phyloP scores from a whole-genome alignment of 2,329 filamentous ascomycete genomes.

The Colletotrichum theobromicola region DNA sequence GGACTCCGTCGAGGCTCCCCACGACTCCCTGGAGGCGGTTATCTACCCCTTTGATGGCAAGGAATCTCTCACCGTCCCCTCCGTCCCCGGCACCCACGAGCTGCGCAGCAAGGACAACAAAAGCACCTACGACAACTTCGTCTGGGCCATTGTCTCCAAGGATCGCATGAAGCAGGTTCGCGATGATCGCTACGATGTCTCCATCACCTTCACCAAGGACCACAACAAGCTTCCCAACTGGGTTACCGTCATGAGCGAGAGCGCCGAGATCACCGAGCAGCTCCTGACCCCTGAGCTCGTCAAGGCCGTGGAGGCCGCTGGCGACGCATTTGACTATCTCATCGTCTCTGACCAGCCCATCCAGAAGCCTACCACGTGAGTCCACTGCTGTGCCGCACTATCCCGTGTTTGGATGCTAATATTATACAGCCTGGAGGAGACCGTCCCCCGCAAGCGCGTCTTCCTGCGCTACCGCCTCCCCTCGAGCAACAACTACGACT shows the following conservation, averaged over 20 bases:
- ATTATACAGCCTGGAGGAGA: conserved; percentile 75
- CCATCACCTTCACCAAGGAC: conserved; percentile 92
- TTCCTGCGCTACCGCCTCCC: conserved; percentile 78
- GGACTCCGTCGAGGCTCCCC: conserved; percentile 73
- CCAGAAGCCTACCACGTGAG: conserved; percentile 85
- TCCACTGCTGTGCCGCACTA: conserved; percentile 17
- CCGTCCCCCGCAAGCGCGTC: conserved; percentile 83
- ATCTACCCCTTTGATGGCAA: conserved; percentile 92
- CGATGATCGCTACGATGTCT: conserved; percentile 93
- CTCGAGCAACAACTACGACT: conserved; percentile 65
- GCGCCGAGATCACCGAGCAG: conserved; percentile 88
- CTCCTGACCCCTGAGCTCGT: conserved; percentile 88
- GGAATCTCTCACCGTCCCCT: conserved; percentile 78
- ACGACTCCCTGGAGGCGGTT: conserved; percentile 77
- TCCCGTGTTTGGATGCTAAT: background rate
- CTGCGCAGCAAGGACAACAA: conserved; percentile 61
- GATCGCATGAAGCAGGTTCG: conserved; percentile 87
- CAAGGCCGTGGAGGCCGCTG: conserved; percentile 78
- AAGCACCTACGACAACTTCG: conserved; percentile 85
- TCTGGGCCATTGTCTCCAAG: conserved; percentile 97
- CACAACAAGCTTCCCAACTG: conserved; percentile 86
- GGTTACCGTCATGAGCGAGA: conserved; percentile 96
- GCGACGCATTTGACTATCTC: conserved; percentile 83
- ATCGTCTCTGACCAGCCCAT: conserved; percentile 89
- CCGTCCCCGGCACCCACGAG: conserved; percentile 63